Base-by-base conservation (phyloP, 1,284 basidiomycete species). In the Ustilago lituana region DNA sequence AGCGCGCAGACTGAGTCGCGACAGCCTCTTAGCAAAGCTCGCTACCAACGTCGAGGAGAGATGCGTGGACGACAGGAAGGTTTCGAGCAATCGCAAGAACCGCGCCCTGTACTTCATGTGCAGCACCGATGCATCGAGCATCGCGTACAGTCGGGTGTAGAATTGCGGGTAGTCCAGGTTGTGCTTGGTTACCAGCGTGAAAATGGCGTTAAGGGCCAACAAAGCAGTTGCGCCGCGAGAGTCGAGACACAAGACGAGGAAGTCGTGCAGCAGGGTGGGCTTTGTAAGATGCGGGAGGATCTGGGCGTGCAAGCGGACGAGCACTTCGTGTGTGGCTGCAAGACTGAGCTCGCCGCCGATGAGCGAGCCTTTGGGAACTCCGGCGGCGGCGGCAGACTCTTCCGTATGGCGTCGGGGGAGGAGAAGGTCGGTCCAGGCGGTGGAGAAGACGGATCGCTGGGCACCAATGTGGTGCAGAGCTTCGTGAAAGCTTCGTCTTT, bases 161-260 rank as follows among this genome's bases (percentile, higher is more conserved):
- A 99, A 98, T 9, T 89, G 89, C 4, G 96, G 95, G 79, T 96
- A 98, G 81, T 98, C 94, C 27, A 98, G 86, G 78, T 98, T 97
- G 82, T 97, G 94, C 53, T 92, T 88, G 48, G 89, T 90, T 84
- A 98, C 97, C 63, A 99, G 86, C 6, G 90, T 88, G 81, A 94
- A 98, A 46, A 98, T 84, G 0, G 91, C 91, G 77, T 98, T 98
- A 72, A 98, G 86, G 4, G 93, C 93, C 38, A 98, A 85, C 53
- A 98, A 86, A 3, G 93, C 94, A n/a, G 91, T 87, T 0, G 89
- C 87, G 1, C 92, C 94, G 3, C 66, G 63, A 7, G 73, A 62
- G 53, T 78, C 94, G 31, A 96, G 90, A 68, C 92, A 91, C 11
- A 88, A 87, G 27, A 91, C 89, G 29, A 98, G 86, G 91, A 94